These are phyloP conservation scores for Diutina ranongensis DNA, from an alignment of 1,139 yeast species.

Conservation along the genomic window DNA sequence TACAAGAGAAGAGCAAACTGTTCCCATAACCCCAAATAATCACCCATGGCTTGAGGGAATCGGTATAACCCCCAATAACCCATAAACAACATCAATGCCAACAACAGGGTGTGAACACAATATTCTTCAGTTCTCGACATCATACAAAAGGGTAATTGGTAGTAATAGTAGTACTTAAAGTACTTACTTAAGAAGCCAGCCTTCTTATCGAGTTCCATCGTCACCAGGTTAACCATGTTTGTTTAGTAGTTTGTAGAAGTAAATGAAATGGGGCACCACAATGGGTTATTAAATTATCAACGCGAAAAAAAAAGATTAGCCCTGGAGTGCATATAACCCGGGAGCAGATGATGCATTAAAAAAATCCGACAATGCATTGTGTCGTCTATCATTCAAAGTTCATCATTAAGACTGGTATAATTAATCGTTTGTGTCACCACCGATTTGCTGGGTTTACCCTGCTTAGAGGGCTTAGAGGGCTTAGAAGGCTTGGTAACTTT, in stretches of 20 bases:
- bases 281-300: too few relatives aligned
- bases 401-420: neutral
- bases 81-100: neutral
- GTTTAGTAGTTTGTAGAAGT: neutral
- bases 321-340: neutral
- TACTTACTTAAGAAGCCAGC: neutral
- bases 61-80: conserved; percentile 2
- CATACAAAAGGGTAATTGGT: conserved; percentile 5
- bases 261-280: neutral
- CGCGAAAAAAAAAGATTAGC: neutral
- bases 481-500: neutral
- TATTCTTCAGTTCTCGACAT: neutral
- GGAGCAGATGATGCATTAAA: too few relatives aligned
- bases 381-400: too few relatives aligned
- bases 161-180: neutral
- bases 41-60: neutral
- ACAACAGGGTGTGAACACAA: neutral
- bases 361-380: too few relatives aligned
- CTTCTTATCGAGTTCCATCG: neutral
- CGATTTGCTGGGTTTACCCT: too few relatives aligned
- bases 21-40: conserved; percentile 1
- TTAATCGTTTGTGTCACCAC: neutral
- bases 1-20: neutral
- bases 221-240: neutral
- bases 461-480: too few relatives aligned